phyloP scores from a whole-genome alignment of 2,329 filamentous ascomycete species.

The Ascochyta rabiei region DNA sequence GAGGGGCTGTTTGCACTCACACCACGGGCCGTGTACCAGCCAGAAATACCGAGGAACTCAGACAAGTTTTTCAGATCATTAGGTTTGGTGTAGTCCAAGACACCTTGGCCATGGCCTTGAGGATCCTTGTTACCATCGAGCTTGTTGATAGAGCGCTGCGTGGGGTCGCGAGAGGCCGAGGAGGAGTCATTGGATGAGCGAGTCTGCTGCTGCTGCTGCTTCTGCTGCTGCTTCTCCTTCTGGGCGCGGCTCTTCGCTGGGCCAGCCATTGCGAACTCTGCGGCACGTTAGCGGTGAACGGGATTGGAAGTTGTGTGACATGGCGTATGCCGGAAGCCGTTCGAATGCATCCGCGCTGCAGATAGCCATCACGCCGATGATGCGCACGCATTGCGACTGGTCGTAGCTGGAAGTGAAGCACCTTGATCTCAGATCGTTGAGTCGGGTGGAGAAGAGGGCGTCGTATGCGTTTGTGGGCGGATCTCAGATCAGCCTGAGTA shows the following conservation, averaged over 20 bases:
- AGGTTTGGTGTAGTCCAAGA: conserved; percentile 33
- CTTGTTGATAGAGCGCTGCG: conserved; percentile 36
- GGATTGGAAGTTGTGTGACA: conserved; percentile 1
- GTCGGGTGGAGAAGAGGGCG: conserved; percentile 3
- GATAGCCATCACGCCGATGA: not conserved
- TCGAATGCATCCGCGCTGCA: not conserved
- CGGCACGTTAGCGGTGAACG: conserved; percentile 25
- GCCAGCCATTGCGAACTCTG: conserved; percentile 45
- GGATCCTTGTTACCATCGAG: conserved; percentile 47
- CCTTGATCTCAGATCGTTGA: conserved; percentile 19
- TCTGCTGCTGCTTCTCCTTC: conserved; percentile 31
- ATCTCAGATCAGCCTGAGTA: conserved; percentile 17
- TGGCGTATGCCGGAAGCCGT: not conserved
- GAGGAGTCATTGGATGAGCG: conserved; percentile 36
- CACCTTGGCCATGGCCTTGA: not conserved
- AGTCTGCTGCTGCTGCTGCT: conserved; percentile 5
- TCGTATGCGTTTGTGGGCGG: conserved; percentile 14
- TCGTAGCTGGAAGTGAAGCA: conserved; percentile 14
- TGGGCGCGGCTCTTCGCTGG: conserved; percentile 44
- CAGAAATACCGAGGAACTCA: conserved; percentile 43
- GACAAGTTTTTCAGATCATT: conserved; percentile 45
- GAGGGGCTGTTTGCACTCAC: conserved; percentile 39
- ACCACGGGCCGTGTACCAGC: conserved; percentile 46
- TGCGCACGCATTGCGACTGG: not conserved
- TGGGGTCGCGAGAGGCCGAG: conserved; percentile 30